These are phyloP conservation scores for Fusarium tjaetaba DNA, from an alignment of 2,329 filamentous ascomycete genomes.

Conservation along the genomic window DNA sequence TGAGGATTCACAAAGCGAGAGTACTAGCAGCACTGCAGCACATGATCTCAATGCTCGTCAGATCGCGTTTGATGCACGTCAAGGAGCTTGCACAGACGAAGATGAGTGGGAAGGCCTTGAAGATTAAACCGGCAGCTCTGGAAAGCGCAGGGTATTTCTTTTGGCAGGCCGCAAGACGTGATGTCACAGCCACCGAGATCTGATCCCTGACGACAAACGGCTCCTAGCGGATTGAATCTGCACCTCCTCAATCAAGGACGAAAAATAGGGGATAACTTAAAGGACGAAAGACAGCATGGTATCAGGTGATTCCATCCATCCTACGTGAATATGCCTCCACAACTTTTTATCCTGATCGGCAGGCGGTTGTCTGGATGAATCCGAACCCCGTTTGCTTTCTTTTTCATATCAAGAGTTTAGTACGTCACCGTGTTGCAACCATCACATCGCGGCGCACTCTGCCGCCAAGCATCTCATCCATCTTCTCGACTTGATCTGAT, in stretches of 20 bases:
- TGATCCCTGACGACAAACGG: neutral
- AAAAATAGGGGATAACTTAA: neutral
- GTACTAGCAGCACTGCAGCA: slow-evolving; percentile 3
- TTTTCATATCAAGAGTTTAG: neutral
- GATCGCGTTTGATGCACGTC: slow-evolving; percentile 12
- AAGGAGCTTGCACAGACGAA: slow-evolving; percentile 32
- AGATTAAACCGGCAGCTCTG: slow-evolving; percentile 29
- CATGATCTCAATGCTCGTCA: slow-evolving; percentile 11
- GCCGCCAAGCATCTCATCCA: neutral
- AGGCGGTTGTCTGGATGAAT: neutral
- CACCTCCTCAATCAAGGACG: neutral
- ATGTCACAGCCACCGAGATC: neutral
- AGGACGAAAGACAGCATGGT: neutral
- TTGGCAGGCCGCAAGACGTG: neutral
- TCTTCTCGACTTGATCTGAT: neutral
- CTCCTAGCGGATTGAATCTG: neutral
- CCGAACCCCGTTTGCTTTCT: slow-evolving; percentile 21
- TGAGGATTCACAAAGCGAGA: slow-evolving; percentile 11
- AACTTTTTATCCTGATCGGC: slow-evolving; percentile 7
- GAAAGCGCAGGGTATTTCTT: neutral
- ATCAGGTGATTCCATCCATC: slow-evolving; percentile 21
- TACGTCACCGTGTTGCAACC: neutral
- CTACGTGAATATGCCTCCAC: slow-evolving; percentile 3
- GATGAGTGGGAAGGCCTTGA: slow-evolving; percentile 43
- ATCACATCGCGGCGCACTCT: neutral